Conservation (phyloP, 768 basidiomycete species). For the Termitomyces eurrhizus region DNA sequence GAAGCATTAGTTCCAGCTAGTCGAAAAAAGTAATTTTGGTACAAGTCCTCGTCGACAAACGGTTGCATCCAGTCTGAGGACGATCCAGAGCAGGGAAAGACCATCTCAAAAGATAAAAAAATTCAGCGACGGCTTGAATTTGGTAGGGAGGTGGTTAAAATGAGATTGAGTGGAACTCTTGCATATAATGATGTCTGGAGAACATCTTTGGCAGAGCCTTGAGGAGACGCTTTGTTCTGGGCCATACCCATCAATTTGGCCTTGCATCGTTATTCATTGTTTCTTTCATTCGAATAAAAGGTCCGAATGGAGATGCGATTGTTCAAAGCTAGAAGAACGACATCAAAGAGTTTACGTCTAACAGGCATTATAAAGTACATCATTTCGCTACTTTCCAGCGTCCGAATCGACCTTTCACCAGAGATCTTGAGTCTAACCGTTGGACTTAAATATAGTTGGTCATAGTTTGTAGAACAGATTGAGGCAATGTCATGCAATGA, state of each 20-base stretch:
- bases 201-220: not conserved
- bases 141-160: not conserved
- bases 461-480: not conserved
- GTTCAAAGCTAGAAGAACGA: not conserved
- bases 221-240: not conserved
- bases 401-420: not conserved
- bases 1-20: not conserved
- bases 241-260: not conserved
- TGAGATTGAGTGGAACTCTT: not conserved
- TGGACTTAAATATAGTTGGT: not conserved
- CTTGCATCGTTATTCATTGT: not conserved
- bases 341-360: not conserved
- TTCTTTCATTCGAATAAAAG: not conserved
- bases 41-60: not conserved
- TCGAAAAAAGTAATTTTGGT: not conserved
- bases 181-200: not conserved
- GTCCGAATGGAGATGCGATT: not conserved
- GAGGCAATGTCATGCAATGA: no score
- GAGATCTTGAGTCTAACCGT: not conserved
- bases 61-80: not conserved
- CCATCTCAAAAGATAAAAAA: not conserved
- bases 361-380: not conserved
- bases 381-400: not conserved
- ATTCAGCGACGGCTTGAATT: not conserved
- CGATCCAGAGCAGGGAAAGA: not conserved